Conservation (phyloP, 1,284 basidiomycete species). For the Mycosarcoma maydis region DNA sequence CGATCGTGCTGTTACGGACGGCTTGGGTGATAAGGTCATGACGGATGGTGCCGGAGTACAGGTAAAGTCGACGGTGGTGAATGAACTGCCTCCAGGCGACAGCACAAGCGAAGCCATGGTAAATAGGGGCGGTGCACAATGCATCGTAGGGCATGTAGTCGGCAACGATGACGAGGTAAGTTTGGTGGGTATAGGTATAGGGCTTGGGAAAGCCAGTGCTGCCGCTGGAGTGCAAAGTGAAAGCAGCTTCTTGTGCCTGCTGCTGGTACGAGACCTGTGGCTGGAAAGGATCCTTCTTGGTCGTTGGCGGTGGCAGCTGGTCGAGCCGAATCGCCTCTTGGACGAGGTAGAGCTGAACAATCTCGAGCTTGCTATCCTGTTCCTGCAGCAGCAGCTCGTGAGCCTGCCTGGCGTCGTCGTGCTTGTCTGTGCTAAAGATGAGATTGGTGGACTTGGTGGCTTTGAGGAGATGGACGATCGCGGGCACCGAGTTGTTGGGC, state of each 20-base stretch:
- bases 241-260: slow-evolving; percentile 13
- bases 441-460: slow-evolving; percentile 9
- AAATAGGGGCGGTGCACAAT: slow-evolving; percentile 39
- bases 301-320: slow-evolving; percentile 8
- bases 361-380: background rate
- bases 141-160: slow-evolving; percentile 23
- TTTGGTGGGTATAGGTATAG: slow-evolving; percentile 29
- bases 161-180: slow-evolving; percentile 19
- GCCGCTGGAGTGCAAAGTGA: slow-evolving; percentile 45
- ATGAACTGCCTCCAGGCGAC: slow-evolving; percentile 30
- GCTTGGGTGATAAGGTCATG: slow-evolving; percentile 18
- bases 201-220: slow-evolving; percentile 50
- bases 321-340: slow-evolving; percentile 2
- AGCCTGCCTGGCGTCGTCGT: slow-evolving; percentile 3
- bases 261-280: slow-evolving; percentile 12
- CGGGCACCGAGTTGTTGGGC: slow-evolving; percentile 47
- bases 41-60: slow-evolving; percentile 29
- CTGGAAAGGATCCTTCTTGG: slow-evolving; percentile 13
- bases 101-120: slow-evolving; percentile 39
- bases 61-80: slow-evolving; percentile 20
- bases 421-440: slow-evolving; percentile 8
- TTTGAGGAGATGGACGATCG: slow-evolving; percentile 40
- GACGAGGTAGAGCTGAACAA: slow-evolving; percentile 4
- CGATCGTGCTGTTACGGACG: slow-evolving; percentile 6
- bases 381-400: slow-evolving; percentile 2